These are phyloP conservation scores for Symbiodinium pilosum DNA, from an alignment of 73 alveolate species.

Conservation along the genomic window DNA sequence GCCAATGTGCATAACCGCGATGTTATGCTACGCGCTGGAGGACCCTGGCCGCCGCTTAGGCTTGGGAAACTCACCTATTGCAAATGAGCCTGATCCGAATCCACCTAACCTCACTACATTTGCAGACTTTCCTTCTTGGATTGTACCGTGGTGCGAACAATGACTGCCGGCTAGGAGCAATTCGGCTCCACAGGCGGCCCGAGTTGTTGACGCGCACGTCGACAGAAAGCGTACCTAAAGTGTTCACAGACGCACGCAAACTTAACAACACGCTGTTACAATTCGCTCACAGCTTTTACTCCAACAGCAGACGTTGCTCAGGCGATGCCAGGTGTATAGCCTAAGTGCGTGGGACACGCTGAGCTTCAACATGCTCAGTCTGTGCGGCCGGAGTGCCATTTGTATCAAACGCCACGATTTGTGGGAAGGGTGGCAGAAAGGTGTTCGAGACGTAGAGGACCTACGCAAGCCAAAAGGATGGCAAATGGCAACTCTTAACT, in stretches of 20 bases:
- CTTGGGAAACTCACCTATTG: no score
- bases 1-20: no score
- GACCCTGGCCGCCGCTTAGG: no score
- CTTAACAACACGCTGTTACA: no score
- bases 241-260: no score
- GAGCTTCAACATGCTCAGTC: not conserved
- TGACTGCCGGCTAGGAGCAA: slow-evolving; percentile 9
- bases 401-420: slow-evolving; percentile 55
- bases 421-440: slow-evolving; percentile 37
- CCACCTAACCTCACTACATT: no score
- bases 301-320: not conserved
- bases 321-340: no score
- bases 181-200: slow-evolving; percentile 70
- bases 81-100: no score
- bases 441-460: slow-evolving; percentile 27
- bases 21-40: no score
- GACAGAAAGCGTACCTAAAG: slow-evolving; percentile 2
- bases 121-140: no score
- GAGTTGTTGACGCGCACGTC: slow-evolving; percentile 35
- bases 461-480: not conserved
- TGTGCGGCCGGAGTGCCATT: slow-evolving; percentile 4
- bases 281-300: no score
- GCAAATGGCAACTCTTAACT: not conserved
- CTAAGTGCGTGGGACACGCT: no score
- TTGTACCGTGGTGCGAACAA: not conserved